Evolutionary conservation across 2,329 filamentous ascomycete species (phyloP), one percentile per base, ranked within the genome.

Genomic region (Cordyceps sp.): DNA sequence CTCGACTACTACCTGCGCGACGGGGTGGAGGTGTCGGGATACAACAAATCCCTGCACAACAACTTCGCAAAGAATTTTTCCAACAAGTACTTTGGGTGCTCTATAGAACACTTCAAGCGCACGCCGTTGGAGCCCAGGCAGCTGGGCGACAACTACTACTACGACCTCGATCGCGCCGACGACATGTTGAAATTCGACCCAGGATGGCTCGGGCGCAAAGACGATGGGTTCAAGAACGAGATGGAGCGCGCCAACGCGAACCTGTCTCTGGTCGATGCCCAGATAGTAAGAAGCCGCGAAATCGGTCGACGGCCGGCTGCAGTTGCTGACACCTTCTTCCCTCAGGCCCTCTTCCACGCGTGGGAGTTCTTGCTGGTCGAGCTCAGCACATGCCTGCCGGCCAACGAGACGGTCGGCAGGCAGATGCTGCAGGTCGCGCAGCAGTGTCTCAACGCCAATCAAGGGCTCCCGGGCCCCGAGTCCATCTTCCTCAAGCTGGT

Each of bases 291-390:
- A 18, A 19, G 27, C 7, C 4, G 9, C 17, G 10, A 12, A 30
- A n/a, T 8, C 12, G 9, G 10, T 29, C n/a, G 28, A 17, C 10
- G 21, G 13, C 16, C 26, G n/a, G 4, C 15, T 12, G 6, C 15
- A 10, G 3, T 25, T 5, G 26, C 42, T 50, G 36, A 48, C 35
- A 28, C 15, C 15, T 10, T 17, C 10, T 2, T 17, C 7, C 3
- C 22, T n/a, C 10, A 83, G 78, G 70, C 74, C 27, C 69, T 98
- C 14, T 78, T 94, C 40, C 75, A 83, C 44, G 80, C 83, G 34
- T 96, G 88, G 84, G 86, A 92, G 50, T 76, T 83, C 36, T 65
- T 98, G 8, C 71, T 88, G 12, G 66, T 90, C 31, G 88, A 94
- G 46, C 66, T 98, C 30, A 83, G 79, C 49, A 72, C 72, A 24